Conservation (phyloP, 148 eudicot species). For the Rhododendron henanense region DNA sequence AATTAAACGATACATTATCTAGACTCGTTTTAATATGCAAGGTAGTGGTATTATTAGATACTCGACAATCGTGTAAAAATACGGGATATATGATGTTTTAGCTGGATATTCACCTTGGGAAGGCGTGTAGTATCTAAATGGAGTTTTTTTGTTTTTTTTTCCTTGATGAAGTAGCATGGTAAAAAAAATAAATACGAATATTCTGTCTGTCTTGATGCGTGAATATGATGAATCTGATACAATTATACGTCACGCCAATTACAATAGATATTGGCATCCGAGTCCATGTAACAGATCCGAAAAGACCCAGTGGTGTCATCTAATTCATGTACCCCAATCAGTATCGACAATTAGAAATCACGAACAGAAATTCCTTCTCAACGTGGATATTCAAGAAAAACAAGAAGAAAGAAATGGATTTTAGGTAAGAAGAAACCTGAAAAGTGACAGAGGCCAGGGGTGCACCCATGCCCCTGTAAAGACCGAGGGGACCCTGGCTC, state of each 20-base stretch:
- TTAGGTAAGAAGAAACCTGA: constrained; percentile 46
- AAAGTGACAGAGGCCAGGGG: constrained; percentile 86
- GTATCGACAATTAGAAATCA: background rate
- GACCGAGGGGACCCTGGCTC: constrained; percentile 43
- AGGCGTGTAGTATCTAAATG: background rate
- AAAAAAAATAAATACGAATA: background rate
- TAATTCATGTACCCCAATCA: too few relatives aligned
- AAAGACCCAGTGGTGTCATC: background rate
- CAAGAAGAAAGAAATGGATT: background rate
- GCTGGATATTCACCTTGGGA: background rate
- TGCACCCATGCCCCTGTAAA: constrained; percentile 82
- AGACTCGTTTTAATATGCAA: background rate
- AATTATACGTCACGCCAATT: background rate
- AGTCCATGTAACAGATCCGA: background rate
- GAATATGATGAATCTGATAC: background rate
- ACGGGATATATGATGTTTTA: too few relatives aligned
- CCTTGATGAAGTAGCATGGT: background rate
- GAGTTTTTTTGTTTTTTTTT: too few relatives aligned
- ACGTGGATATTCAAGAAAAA: background rate
- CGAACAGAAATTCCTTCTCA: background rate
- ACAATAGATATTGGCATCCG: background rate
- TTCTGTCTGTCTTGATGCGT: background rate
- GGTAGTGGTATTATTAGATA: background rate
- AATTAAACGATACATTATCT: background rate
- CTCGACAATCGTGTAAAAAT: background rate